These are phyloP conservation scores for Erodium trifolium DNA, from an alignment of 441 rosid species.

Conservation along the genomic window DNA sequence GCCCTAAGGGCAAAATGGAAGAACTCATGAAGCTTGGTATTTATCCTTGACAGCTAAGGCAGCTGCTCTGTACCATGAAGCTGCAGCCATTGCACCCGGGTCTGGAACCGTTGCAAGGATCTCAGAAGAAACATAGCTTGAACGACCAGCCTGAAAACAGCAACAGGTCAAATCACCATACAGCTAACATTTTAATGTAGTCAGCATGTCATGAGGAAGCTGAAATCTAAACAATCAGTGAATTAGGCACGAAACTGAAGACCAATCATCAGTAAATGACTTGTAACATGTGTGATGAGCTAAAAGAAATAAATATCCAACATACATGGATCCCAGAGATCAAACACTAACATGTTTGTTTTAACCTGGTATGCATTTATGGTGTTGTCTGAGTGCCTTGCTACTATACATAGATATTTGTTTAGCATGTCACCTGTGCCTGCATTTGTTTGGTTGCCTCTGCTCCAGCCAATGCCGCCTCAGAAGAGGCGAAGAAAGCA, in stretches of 20 bases:
- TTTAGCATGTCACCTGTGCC: constrained; percentile 26
- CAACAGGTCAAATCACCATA: neutral
- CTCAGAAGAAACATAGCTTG: constrained; percentile 58
- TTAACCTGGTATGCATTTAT: neutral
- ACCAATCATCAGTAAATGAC: neutral
- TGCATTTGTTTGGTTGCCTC: constrained; percentile 80
- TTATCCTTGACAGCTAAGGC: constrained; percentile 66
- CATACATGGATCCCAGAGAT: neutral
- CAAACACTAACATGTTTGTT: neutral
- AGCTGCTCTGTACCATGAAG: constrained; percentile 86
- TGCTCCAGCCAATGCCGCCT: constrained; percentile 83
- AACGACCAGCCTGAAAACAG: constrained; percentile 69
- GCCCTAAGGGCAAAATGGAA: neutral
- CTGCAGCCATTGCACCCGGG: constrained; percentile 94
- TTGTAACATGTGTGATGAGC: neutral
- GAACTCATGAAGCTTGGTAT: constrained; percentile 8
- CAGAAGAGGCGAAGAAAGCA: constrained; percentile 72
- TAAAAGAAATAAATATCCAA: neutral
- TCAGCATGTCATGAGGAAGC: neutral
- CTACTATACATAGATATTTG: neutral
- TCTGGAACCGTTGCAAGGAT: constrained; percentile 69
- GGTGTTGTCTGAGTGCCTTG: neutral
- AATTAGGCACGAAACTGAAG: neutral
- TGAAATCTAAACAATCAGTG: neutral
- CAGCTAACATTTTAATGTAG: neutral